Conservation (phyloP, 192 early-diverging fungal species). For the Umbelopsis sp. region DNA sequence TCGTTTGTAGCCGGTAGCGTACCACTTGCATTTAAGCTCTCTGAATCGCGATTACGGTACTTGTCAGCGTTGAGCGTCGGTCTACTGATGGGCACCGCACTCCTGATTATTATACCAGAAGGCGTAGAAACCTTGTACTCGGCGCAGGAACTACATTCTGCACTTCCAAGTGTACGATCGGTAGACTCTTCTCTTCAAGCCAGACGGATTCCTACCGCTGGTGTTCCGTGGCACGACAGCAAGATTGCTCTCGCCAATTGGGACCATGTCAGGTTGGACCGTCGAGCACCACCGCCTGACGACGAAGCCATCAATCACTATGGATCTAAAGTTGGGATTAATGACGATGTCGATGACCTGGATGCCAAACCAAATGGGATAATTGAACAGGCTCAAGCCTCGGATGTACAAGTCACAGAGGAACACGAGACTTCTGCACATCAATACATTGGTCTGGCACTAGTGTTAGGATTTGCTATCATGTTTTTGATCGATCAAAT, state of each 20-base stretch:
- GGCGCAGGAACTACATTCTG: neutral
- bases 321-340: neutral
- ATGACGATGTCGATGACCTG: neutral
- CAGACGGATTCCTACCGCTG: neutral
- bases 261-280: neutral
- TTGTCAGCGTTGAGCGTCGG: conserved; percentile 88
- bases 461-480: conserved; percentile 80
- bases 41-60: conserved; percentile 68
- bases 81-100: conserved; percentile 86
- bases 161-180: too few relatives aligned
- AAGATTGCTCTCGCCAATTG: neutral
- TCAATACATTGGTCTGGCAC: conserved; percentile 75
- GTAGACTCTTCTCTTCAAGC: neutral
- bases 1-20: conserved; percentile 87
- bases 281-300: conserved; percentile 1
- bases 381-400: neutral
- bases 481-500: conserved; percentile 91
- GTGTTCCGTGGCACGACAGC: neutral
- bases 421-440: conserved; percentile 38
- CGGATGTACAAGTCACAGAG: neutral
- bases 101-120: conserved; percentile 95
- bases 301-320: conserved; percentile 2
- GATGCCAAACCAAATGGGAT: neutral
- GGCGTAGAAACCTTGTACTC: conserved; percentile 87
- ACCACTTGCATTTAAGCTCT: conserved; percentile 80